Evolutionary conservation across 495 filamentous ascomycete genomes (phyloP).

Genomic region (Talaromyces trachyspermus): DNA sequence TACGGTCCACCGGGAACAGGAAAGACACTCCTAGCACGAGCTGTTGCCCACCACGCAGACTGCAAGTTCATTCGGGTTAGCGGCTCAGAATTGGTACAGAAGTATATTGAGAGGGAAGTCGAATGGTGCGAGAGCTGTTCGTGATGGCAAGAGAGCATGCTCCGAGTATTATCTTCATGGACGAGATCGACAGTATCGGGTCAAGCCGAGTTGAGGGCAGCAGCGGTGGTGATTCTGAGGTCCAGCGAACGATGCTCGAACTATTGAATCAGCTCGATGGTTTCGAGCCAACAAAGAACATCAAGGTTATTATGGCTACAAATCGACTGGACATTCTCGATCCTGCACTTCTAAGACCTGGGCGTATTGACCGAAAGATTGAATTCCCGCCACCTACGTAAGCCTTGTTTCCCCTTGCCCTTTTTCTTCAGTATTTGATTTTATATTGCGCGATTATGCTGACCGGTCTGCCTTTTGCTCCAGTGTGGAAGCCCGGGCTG

Average conservation of each 20-base stretch:
- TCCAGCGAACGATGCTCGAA: conserved; percentile 98
- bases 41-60: conserved; percentile 95
- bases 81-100: conserved; percentile 94
- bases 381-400: conserved; percentile 95
- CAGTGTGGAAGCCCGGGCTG: conserved; percentile 86
- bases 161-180: conserved; percentile 99
- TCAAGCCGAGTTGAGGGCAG: conserved; percentile 93
- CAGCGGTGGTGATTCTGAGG: conserved; percentile 94
- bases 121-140: conserved; percentile 98
- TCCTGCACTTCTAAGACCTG: conserved; percentile 85
- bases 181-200: conserved; percentile 98
- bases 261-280: conserved; percentile 97
- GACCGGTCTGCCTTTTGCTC: conserved; percentile 8
- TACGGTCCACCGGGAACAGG: conserved; percentile 97
- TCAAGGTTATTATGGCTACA: conserved; percentile 99
- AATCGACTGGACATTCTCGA: conserved; percentile 97
- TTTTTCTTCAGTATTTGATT: not conserved
- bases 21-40: conserved; percentile 91
- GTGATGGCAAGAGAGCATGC: conserved; percentile 99
- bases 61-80: conserved; percentile 98
- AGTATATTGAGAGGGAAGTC: conserved; percentile 98
- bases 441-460: conserved; percentile 14
- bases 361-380: conserved; percentile 97
- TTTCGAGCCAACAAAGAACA: conserved; percentile 99
- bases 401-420: conserved; percentile 15